Conservation (phyloP, 352 stramenopile genomes). For the Phytophthora capsici region DNA sequence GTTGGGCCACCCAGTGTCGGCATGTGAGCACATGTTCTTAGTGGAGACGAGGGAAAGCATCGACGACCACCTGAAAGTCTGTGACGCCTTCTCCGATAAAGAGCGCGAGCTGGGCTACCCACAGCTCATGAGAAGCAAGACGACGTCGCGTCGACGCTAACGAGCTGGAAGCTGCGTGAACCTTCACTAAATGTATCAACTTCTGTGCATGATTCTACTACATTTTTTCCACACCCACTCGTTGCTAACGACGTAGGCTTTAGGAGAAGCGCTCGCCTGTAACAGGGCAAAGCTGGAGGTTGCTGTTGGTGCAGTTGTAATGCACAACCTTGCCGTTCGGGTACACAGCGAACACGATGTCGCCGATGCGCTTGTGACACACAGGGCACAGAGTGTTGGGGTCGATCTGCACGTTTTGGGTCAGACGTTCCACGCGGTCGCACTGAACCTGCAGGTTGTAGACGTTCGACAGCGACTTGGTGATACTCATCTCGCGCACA, state of each 20-base stretch:
- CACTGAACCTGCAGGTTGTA: conserved; percentile 92
- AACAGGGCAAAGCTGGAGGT: conserved; percentile 82
- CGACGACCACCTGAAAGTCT: conserved; percentile 74
- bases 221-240: conserved; percentile 30
- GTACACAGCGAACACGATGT: conserved; percentile 90
- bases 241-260: conserved; percentile 24
- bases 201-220: conserved; percentile 28
- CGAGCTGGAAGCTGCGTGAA: not conserved
- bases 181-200: conserved; percentile 35
- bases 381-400: conserved; percentile 76
- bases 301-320: conserved; percentile 90
- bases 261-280: conserved; percentile 83
- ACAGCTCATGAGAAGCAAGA: conserved; percentile 19
- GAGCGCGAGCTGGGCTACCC: conserved; percentile 52
- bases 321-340: conserved; percentile 87
- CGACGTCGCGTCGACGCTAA: conserved; percentile 26
- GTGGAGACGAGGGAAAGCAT: conserved; percentile 63
- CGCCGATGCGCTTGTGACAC: conserved; percentile 89
- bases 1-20: conserved; percentile 52
- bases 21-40: conserved; percentile 77
- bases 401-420: conserved; percentile 84
- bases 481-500: conserved; percentile 80
- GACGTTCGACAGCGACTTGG: conserved; percentile 86
- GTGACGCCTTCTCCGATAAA: conserved; percentile 68
- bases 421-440: conserved; percentile 80